Evolutionary conservation across 164 flowering plant species (phyloP).

Genomic region (Dillenia suffruticosa): DNA sequence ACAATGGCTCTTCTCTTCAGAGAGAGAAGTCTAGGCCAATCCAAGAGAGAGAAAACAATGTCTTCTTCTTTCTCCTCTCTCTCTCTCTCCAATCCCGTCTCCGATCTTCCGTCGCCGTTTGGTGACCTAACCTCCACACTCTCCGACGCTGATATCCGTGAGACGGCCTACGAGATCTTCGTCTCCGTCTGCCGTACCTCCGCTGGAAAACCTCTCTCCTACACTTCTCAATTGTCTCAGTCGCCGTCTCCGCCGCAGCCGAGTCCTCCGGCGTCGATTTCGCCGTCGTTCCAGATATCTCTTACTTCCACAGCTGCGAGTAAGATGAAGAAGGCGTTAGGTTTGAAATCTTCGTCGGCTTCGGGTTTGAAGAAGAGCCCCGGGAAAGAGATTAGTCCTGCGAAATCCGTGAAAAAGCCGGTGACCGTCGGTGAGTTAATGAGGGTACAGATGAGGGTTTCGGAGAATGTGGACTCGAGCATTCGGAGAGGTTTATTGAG

Average conservation of each 20-base stretch:
- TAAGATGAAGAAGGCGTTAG: slow-evolving; percentile 74
- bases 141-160: slow-evolving; percentile 61
- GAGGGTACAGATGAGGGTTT: slow-evolving; percentile 81
- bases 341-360: slow-evolving; percentile 30
- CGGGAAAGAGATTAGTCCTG: slow-evolving; percentile 17
- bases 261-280: slow-evolving; percentile 10
- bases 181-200: slow-evolving; percentile 72
- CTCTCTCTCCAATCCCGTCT: slow-evolving; percentile 12
- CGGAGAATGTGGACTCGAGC: slow-evolving; percentile 76
- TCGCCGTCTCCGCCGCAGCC: slow-evolving; percentile 6
- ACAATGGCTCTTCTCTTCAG: slow-evolving; percentile 70
- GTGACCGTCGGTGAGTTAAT: slow-evolving; percentile 69
- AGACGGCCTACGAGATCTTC: slow-evolving; percentile 82
- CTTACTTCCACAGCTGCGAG: slow-evolving; percentile 69
- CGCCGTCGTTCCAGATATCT: slow-evolving; percentile 56
- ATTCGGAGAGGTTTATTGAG: slow-evolving; percentile 68
- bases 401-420: slow-evolving; percentile 29
- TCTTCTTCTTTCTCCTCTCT: slow-evolving; percentile 5
- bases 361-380: slow-evolving; percentile 12
- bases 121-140: slow-evolving; percentile 50
- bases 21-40: slow-evolving; percentile 62
- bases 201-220: slow-evolving; percentile 60
- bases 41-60: slow-evolving; percentile 36
- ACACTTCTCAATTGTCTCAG: slow-evolving; percentile 27
- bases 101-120: slow-evolving; percentile 55